Evolutionary conservation across 257 asterid genomes (phyloP), one percentile per base, ranked within the genome.

Genomic region (Scutellaria minor): DNA sequence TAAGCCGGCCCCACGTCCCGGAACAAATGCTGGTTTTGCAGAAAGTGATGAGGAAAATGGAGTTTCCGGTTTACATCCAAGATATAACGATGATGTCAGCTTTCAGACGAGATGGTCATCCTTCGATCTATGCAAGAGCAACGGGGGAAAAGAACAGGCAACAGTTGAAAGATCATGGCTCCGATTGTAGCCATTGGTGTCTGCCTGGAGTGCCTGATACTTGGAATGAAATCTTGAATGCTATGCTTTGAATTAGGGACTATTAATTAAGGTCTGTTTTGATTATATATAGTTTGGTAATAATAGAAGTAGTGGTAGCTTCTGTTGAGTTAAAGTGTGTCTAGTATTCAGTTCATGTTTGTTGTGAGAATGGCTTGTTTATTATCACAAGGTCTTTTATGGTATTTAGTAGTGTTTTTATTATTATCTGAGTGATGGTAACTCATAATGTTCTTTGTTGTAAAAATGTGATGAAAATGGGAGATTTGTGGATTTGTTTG

Each of bases 141-240:
- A 37, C 78, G 13, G 88, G 91, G 27, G 90, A 81, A 64, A 86
- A 84, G 61, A 81, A 76, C 37, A 79, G 82, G 66, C 84, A 80
- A 58, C 85, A 64, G 61, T 7, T 68, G 7, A 85, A 75, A 82
- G 86, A 74, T 41, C 75, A 70, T 44, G 70, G 63, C 52, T 83
- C 91, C 20, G 98, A 92, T 10, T 92, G 98, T 40, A 92, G 97
- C 69, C 98, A 92, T 60, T 92, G 98, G 96, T 92, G 98, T 72
- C 83, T 92, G 35, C 98, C 97, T 47, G 98, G 97, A 7, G 96
- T 92, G 48, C 97, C 96, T n/a, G 98, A 92, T 78, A 75, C 85
- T 8, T 92, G 98, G 96, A 92, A 92, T 22, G 97, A 92, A 61
- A 78, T 88, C 76, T 70, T 90, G 71, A 87, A 82, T 80, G 89